These are phyloP conservation scores for Coemansia sp. DNA, from an alignment of 192 early-diverging fungal genomes.

Conservation along the genomic window DNA sequence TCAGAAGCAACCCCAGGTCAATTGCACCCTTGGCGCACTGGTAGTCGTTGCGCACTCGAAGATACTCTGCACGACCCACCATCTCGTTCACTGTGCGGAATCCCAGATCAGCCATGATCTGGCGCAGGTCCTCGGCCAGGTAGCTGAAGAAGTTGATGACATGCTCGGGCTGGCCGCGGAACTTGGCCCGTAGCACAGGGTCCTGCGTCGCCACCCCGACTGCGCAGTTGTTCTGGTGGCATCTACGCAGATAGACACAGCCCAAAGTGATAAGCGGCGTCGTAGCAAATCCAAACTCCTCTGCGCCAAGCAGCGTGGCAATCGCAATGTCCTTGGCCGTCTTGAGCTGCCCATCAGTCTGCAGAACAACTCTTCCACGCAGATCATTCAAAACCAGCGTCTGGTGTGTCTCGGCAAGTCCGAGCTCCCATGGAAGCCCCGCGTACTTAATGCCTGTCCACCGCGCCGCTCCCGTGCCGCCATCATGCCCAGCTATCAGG, in stretches of 20 bases:
- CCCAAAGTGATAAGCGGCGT: conserved; percentile 97
- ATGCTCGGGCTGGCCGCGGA: conserved; percentile 92
- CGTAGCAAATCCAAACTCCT: conserved; percentile 99
- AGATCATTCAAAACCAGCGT: conserved; percentile 96
- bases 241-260: conserved; percentile 95
- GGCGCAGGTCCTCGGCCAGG: conserved; percentile 89
- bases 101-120: conserved; percentile 93
- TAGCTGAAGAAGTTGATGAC: conserved; percentile 99
- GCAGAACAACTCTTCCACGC: conserved; percentile 92
- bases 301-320: conserved; percentile 95
- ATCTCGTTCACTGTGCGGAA: conserved; percentile 92
- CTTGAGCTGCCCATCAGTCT: conserved; percentile 98
- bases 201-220: conserved; percentile 99
- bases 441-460: conserved; percentile 99
- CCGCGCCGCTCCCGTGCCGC: conserved; percentile 95
- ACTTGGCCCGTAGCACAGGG: conserved; percentile 88
- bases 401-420: conserved; percentile 98
- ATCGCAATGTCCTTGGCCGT: conserved; percentile 97
- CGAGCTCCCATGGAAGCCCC: conserved; percentile 98
- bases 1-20: conserved; percentile 83
- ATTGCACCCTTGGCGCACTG: conserved; percentile 83
- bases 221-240: conserved; percentile 91
- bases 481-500: conserved; percentile 92
- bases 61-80: conserved; percentile 90
- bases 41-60: conserved; percentile 72